Conservation (phyloP, 805 yeast species). For the Ogataea trehaloabstinens region DNA sequence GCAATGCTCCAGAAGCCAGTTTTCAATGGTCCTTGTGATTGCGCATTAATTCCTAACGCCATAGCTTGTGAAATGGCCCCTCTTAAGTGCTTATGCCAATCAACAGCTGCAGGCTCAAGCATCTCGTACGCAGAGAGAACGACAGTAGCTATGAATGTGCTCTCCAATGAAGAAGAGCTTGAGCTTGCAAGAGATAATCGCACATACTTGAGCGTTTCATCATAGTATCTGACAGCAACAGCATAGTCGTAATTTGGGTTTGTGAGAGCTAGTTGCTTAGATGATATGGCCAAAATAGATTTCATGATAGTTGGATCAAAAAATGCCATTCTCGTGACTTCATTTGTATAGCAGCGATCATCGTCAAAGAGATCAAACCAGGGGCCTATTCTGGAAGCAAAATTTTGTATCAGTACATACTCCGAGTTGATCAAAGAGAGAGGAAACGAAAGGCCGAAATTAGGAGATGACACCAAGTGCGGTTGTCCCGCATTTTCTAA, state of each 20-base stretch:
- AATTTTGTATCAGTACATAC: conserved; percentile 7
- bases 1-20: conserved; percentile 14
- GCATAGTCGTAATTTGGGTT: conserved; percentile 7
- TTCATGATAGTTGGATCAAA: conserved; percentile 12
- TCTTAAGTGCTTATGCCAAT: conserved; percentile 13
- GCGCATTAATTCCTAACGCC: conserved; percentile 4
- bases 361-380: conserved; percentile 15
- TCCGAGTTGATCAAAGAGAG: conserved; percentile 4
- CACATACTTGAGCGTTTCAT: conserved; percentile 8
- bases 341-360: conserved; percentile 3
- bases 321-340: conserved; percentile 11
- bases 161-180: conserved; percentile 5
- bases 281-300: conserved; percentile 10
- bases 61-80: conserved; percentile 13
- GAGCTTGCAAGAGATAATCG: conserved; percentile 6
- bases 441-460: not conserved
- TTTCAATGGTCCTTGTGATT: conserved; percentile 6
- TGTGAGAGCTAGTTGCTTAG: conserved; percentile 14
- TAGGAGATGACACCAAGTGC: not conserved
- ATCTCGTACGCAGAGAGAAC: conserved; percentile 13
- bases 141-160: conserved; percentile 10
- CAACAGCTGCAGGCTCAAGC: conserved; percentile 12
- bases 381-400: conserved; percentile 9
- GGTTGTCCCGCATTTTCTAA: not conserved
- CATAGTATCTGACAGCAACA: conserved; percentile 11